These are phyloP conservation scores for Blepharisma stoltei DNA, from an alignment of 73 alveolate genomes.

Conservation along the genomic window DNA sequence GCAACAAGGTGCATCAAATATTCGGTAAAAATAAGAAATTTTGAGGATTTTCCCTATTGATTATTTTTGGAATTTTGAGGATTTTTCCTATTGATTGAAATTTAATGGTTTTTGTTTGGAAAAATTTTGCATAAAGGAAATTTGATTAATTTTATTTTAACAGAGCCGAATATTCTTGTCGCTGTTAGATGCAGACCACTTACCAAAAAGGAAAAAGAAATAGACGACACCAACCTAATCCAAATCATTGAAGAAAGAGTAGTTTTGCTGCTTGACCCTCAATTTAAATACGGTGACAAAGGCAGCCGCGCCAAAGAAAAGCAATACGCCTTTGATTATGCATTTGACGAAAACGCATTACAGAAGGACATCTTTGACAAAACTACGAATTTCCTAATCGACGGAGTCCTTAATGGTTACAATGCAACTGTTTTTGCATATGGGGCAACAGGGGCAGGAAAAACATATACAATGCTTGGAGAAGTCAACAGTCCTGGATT, in stretches of 20 bases:
- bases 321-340: constrained; percentile 96
- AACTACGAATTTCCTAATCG: constrained; percentile 85
- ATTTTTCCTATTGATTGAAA: no score
- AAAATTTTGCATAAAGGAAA: no score
- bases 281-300: constrained; percentile 41
- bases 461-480: constrained; percentile 98
- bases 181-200: constrained; percentile 26
- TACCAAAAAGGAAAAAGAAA: constrained; percentile 27
- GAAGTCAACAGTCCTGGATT: constrained; percentile 83
- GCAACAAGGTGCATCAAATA: background rate
- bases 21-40: no score
- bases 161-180: constrained; percentile 35
- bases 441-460: constrained; percentile 99
- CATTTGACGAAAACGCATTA: constrained; percentile 86
- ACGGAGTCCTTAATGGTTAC: constrained; percentile 95
- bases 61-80: no score
- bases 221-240: constrained; percentile 27
- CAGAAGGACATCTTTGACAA: constrained; percentile 83
- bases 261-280: constrained; percentile 51
- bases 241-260: constrained; percentile 47
- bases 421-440: constrained; percentile 98
- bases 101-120: no score
- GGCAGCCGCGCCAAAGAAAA: constrained; percentile 91
- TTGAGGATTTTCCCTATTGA: no score
- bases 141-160: no score